Base-by-base conservation (phyloP, 2,329 filamentous ascomycete species). In the Gnomoniopsis smithogilvyi region DNA sequence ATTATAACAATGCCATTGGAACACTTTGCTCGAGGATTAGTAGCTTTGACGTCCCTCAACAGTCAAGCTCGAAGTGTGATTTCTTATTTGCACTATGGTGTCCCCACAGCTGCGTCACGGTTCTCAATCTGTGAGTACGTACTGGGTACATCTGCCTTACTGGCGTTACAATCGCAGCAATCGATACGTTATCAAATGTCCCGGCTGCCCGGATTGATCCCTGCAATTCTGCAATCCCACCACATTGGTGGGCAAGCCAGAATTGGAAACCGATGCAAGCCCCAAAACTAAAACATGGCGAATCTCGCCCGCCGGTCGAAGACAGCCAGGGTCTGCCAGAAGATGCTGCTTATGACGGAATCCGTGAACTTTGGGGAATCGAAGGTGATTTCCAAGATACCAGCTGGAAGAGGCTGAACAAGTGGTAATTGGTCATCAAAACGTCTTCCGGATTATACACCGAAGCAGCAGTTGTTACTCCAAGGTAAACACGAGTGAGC, bases 251-350 rank as follows among this genome's bases (percentile, higher is more conserved):
- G 47, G 48, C 50, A 14, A 41, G 34, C 46, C 47, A 54, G 51
- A 59, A 50, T 38, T 26, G 30, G 52, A 15, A 62, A 47, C 49
- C 57, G 57, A 60, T 59, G 49, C 57, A 53, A 41, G 21, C 26
- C 34, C 15, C 34, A 36, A 36, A 36, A 36, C n/a, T n/a, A n/a
- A n/a, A n/a, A n/a, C n/a, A n/a, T 36, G 34, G 34, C 34, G 10
- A 36, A 36, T 36, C 15, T 36, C 34, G 34, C n/a, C n/a, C n/a
- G n/a, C n/a, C n/a, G n/a, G n/a, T n/a, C n/a, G n/a, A n/a, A n/a
- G n/a, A n/a, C n/a, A n/a, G n/a, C n/a, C n/a, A n/a, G n/a, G n/a
- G n/a, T n/a, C n/a, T n/a, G n/a, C n/a, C n/a, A n/a, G n/a, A n/a
- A n/a, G n/a, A n/a, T n/a, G n/a, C n/a, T n/a, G n/a, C n/a, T n/a